phyloP scores from a whole-genome alignment of 2,329 filamentous ascomycete species.

The Fusarium cyanostomum region DNA sequence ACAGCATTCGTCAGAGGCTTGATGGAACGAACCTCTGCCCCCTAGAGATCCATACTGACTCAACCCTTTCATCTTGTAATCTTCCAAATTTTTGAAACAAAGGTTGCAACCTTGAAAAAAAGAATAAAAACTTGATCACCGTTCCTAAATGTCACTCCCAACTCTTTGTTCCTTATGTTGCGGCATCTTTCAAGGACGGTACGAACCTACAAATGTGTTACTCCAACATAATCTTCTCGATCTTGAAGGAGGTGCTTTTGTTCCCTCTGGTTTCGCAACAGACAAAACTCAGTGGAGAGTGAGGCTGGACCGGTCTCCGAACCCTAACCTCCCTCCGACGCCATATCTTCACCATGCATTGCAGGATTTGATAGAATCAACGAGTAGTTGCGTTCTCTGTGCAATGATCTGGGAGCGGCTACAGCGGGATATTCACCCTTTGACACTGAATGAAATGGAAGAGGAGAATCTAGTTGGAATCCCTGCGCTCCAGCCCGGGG shows the following conservation, averaged over 20 bases:
- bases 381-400: constrained; percentile 22
- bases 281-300: constrained; percentile 2
- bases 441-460: not conserved
- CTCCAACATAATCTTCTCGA: constrained; percentile 6
- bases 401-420: constrained; percentile 25
- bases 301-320: not conserved
- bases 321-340: not conserved
- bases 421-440: not conserved
- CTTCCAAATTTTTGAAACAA: not conserved
- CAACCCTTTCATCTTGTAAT: not conserved
- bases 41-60: too few species aligned
- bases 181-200: constrained; percentile 22
- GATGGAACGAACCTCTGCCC: too few species aligned
- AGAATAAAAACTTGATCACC: not conserved
- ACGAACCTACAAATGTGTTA: constrained; percentile 4
- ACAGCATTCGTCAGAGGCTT: too few species aligned
- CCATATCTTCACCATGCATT: constrained; percentile 20
- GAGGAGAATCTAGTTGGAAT: constrained; percentile 7
- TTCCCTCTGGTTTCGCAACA: not conserved
- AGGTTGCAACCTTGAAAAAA: not conserved
- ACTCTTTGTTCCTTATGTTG: constrained; percentile 14
- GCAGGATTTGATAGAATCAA: constrained; percentile 3
- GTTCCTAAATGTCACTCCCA: not conserved
- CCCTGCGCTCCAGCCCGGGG: constrained; percentile 2
- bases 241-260: not conserved